Conservation (phyloP, 805 yeast genomes). For the Ogataea pignaliae region DNA sequence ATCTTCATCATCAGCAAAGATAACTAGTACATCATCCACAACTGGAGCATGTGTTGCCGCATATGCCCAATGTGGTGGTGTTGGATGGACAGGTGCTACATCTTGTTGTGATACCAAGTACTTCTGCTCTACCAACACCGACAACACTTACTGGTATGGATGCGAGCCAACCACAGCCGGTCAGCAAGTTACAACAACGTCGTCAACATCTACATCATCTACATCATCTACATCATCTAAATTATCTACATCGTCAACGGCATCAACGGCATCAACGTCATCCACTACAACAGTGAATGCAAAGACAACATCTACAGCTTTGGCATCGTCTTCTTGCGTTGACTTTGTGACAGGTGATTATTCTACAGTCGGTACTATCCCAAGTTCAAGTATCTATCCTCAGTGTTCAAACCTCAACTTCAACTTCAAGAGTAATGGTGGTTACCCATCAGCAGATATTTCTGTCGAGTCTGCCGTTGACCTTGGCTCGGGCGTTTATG, state of each 20-base stretch:
- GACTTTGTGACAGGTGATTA: constrained; percentile 8
- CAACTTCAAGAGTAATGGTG: constrained; percentile 5
- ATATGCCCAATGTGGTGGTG: constrained; percentile 9
- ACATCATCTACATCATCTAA: background rate
- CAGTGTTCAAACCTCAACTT: constrained; percentile 16
- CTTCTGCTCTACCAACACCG: constrained; percentile 16
- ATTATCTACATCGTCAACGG: background rate
- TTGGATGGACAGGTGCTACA: constrained; percentile 9
- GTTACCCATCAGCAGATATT: constrained; percentile 17
- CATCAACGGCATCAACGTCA: background rate
- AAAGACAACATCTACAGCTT: background rate
- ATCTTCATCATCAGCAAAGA: too few relatives aligned
- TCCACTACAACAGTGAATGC: background rate
- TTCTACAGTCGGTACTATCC: background rate
- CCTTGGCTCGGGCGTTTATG: constrained; percentile 8
- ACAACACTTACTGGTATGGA: constrained; percentile 6
- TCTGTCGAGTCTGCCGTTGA: constrained; percentile 8
- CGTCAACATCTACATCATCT: background rate
- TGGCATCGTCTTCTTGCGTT: background rate
- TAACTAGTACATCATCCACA: background rate
- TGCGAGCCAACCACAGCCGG: too few relatives aligned
- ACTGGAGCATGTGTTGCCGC: too few relatives aligned
- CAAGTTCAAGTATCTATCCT: constrained; percentile 1
- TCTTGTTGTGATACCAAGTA: constrained; percentile 13
- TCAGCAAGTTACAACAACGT: too few relatives aligned